Percentiles rank a stretch among this genome's conserved stretches.
Conservation (phyloP, 257 asterid genomes). For the Echium plantagineum region DNA sequence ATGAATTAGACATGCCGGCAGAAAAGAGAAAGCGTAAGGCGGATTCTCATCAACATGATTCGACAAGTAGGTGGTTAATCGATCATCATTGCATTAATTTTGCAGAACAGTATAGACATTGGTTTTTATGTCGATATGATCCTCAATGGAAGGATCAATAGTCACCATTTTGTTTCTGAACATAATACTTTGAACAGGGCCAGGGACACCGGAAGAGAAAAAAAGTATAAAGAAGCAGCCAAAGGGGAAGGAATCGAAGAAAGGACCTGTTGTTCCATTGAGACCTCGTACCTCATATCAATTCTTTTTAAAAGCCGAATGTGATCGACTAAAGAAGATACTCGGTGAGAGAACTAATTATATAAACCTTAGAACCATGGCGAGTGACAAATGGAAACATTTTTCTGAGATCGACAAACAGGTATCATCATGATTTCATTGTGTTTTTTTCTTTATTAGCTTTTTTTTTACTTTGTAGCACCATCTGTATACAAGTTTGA, state of each 20-base stretch:
- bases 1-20: conserved; percentile 7
- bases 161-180: background rate
- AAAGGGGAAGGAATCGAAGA: conserved; percentile 11
- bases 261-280: conserved; percentile 27
- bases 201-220: conserved; percentile 14
- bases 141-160: background rate
- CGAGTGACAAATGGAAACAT: conserved; percentile 37
- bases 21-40: conserved; percentile 10
- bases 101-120: background rate
- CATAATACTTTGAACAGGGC: conserved; percentile 25
- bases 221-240: conserved; percentile 9
- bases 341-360: conserved; percentile 28
- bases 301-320: conserved; percentile 44
- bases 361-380: conserved; percentile 34
- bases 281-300: conserved; percentile 51
- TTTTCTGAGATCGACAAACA: conserved; percentile 35
- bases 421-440: conserved; percentile 23
- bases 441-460: background rate
- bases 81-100: background rate
- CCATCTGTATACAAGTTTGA: background rate
- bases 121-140: background rate
- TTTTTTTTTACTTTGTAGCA: background rate
- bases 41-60: conserved; percentile 9
- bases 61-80: conserved; percentile 19
- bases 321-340: conserved; percentile 27